Base-by-base conservation (phyloP, 306 rosid species). In the Amphicarpaea edgeworthii region DNA sequence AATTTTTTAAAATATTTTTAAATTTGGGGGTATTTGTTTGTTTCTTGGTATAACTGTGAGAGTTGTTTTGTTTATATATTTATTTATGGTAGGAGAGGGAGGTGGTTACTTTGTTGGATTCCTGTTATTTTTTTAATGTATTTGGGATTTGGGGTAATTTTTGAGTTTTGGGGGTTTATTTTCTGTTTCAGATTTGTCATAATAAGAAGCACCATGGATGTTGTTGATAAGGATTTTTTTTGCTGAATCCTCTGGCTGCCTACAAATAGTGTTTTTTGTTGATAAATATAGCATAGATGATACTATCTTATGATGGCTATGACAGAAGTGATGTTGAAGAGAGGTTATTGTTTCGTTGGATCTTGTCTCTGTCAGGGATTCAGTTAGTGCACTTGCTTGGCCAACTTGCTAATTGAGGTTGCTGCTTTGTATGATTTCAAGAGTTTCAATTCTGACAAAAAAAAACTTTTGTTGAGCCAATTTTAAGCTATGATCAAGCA, bases 401-500 rank as follows among this genome's bases (percentile, higher is more conserved):
- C 67, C 72, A 49, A 21, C 37, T 73, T 78, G 83, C 14, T 6
- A 50, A 47, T 75, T 63, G 79, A 65, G 59, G 53, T 65, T 76
- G 86, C 50, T 86, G 84, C 47, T 30, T 77, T 79, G 66, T 68
- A 82, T 80, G 73, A 70, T 79, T 79, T 69, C 68, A 76, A 66
- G 81, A 68, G 69, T 45, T 80, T 55, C 58, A 10, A 28, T 82
- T 83, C 68, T 65, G 70, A 68, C 76, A 28, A 2, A 79, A 58
- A 58, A 73, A 57, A 45, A 54, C 50, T 68, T 43, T 86, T 37
- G 60, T 55, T 70, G 81, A 83, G 37, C 60, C 64, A 45, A 37
- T 53, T 84, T 72, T 1, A 61, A 92, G 93, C 75, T 85, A 95
- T 95, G 98, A 89, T 95, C 88, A 95, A 95, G 81, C 88, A 92